These are phyloP conservation scores for Corrigiola litoralis DNA, from an alignment of 179 eudicot genomes.

Conservation along the genomic window DNA sequence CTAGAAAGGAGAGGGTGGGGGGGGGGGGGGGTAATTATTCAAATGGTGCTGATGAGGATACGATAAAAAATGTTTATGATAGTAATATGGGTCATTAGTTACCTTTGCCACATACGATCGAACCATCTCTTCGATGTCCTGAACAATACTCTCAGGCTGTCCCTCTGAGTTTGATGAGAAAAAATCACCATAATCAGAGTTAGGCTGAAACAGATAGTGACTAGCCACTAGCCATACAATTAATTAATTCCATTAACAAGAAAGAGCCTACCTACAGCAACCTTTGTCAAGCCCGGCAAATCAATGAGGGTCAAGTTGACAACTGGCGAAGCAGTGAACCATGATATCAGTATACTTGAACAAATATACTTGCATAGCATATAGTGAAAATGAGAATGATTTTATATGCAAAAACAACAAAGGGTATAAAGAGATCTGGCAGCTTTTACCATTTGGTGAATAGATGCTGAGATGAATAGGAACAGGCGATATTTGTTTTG, in stretches of 20 bases:
- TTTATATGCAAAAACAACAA: too few relatives aligned
- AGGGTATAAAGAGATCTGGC: background rate
- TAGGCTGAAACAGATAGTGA: constrained; percentile 1
- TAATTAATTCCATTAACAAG: background rate
- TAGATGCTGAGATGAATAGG: constrained; percentile 86
- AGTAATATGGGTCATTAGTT: background rate
- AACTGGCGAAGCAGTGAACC: constrained; percentile 44
- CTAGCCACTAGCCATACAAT: background rate
- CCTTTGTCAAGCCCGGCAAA: constrained; percentile 92
- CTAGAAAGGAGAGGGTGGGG: too few relatives aligned
- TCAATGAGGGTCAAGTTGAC: constrained; percentile 89
- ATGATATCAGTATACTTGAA: background rate
- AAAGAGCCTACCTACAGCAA: constrained; percentile 72
- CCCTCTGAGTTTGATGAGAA: constrained; percentile 51
- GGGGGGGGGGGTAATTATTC: background rate
- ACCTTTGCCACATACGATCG: constrained; percentile 89
- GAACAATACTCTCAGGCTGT: constrained; percentile 76
- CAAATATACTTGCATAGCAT: background rate
- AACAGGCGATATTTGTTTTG: constrained; percentile 75
- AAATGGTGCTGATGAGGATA: background rate
- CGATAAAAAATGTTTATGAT: background rate
- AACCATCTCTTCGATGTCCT: constrained; percentile 91
- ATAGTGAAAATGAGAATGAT: background rate
- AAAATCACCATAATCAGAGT: background rate
- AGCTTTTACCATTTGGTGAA: constrained; percentile 66